Conservation (phyloP, 2,329 filamentous ascomycete species). For the Pyricularia grisea region DNA sequence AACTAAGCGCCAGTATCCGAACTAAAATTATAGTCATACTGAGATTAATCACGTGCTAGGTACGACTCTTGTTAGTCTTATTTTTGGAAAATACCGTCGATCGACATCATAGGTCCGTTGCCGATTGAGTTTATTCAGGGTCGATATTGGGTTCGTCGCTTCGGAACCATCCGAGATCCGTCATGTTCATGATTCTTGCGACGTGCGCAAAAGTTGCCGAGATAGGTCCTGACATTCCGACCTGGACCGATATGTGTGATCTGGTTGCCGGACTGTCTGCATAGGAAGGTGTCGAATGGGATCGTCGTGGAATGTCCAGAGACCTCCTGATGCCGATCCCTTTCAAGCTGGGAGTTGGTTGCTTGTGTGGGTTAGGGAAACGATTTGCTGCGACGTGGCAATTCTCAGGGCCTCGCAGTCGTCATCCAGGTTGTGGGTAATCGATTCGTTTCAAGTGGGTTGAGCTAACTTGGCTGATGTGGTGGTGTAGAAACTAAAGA, state of each 20-base stretch:
- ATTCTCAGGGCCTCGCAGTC: not conserved
- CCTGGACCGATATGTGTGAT: too few species aligned
- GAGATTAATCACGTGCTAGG: not conserved
- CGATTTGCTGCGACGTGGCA: not conserved
- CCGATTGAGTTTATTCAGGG: not conserved
- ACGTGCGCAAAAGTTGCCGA: too few species aligned
- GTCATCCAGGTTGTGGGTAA: not conserved
- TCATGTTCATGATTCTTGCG: too few species aligned
- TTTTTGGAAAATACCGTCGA: not conserved
- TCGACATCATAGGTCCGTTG: not conserved
- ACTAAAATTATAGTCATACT: not conserved
- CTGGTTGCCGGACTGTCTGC: too few species aligned
- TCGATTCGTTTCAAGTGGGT: too few species aligned
- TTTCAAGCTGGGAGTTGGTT: not conserved
- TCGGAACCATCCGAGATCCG: not conserved
- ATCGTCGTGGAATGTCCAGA: not conserved
- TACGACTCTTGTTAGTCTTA: too few species aligned
- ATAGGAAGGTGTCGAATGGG: too few species aligned
- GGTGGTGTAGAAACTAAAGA: not conserved
- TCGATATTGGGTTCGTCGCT: not conserved
- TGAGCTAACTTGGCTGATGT: not conserved
- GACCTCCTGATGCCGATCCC: not conserved
- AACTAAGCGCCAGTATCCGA: not conserved
- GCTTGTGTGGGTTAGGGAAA: not conserved
- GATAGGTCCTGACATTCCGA: too few species aligned